These are phyloP conservation scores for Biancaea sappan DNA, from an alignment of 306 rosid genomes.

Conservation along the genomic window DNA sequence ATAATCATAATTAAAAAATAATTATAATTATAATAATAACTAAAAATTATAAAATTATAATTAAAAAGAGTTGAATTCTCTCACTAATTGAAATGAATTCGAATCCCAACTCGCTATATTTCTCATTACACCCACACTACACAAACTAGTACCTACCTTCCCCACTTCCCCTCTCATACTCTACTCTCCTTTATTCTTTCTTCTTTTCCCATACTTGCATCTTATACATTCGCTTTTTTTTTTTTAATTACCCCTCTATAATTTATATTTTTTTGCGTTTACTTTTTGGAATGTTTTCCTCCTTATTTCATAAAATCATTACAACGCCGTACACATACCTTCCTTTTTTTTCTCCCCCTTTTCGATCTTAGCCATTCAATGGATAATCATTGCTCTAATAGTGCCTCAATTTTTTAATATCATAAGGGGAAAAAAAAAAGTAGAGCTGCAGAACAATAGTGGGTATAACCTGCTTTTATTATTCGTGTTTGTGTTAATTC, in stretches of 20 bases:
- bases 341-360: background rate
- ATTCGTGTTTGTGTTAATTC: too few relatives aligned
- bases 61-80: too few relatives aligned
- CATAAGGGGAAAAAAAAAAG: background rate
- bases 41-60: too few relatives aligned
- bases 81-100: too few relatives aligned
- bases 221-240: background rate
- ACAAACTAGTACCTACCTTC: background rate
- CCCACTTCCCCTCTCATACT: too few relatives aligned
- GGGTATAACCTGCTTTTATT: too few relatives aligned
- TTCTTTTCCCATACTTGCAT: too few relatives aligned
- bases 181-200: too few relatives aligned
- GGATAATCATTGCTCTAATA: slow-evolving; percentile 28
- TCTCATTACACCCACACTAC: too few relatives aligned
- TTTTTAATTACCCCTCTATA: background rate
- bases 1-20: too few relatives aligned
- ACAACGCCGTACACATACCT: slow-evolving; percentile 7
- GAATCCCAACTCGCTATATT: too few relatives aligned
- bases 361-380: slow-evolving; percentile 8
- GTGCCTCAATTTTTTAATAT: background rate
- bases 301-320: background rate
- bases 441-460: background rate
- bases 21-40: too few relatives aligned
- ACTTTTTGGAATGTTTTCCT: background rate
- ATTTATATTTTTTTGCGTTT: background rate